These are phyloP conservation scores for Globisporangium parvum DNA, from an alignment of 352 stramenopile species.

Conservation along the genomic window DNA sequence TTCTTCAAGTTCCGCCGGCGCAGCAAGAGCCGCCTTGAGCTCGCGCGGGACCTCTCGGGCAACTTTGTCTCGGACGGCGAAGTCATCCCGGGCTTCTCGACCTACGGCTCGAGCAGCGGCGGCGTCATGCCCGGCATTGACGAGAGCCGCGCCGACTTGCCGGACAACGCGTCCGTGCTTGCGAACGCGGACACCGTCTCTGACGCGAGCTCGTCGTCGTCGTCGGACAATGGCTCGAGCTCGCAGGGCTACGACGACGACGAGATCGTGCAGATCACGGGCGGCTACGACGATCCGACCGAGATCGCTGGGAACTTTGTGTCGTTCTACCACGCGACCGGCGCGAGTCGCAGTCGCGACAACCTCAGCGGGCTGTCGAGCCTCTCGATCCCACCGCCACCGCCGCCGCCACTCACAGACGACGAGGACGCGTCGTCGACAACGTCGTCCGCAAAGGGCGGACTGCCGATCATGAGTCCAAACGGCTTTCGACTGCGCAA, in stretches of 20 bases:
- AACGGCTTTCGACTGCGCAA: slow-evolving; percentile 72
- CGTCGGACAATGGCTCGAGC: slow-evolving; percentile 52
- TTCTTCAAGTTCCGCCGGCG: slow-evolving; percentile 85
- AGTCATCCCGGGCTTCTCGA: slow-evolving; percentile 32
- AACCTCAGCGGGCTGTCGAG: slow-evolving; percentile 32
- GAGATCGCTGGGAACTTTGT: slow-evolving; percentile 72
- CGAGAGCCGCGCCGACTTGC: slow-evolving; percentile 40
- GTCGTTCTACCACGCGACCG: slow-evolving; percentile 68
- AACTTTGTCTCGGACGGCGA: slow-evolving; percentile 42
- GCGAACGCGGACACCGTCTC: slow-evolving; percentile 39
- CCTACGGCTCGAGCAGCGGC: slow-evolving; percentile 42
- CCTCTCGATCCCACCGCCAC: slow-evolving; percentile 59
- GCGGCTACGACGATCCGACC: slow-evolving; percentile 50
- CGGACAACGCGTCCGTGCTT: slow-evolving; percentile 36
- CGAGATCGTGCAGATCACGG: slow-evolving; percentile 54
- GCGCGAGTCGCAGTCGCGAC: slow-evolving; percentile 21
- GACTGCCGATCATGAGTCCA: slow-evolving; percentile 78
- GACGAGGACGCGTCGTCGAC: slow-evolving; percentile 59
- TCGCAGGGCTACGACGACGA: slow-evolving; percentile 61
- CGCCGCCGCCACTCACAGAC: slow-evolving; percentile 52
- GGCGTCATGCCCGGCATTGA: slow-evolving; percentile 69
- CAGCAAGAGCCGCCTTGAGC: slow-evolving; percentile 79
- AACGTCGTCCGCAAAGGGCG: slow-evolving; percentile 50
- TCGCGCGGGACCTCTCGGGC: slow-evolving; percentile 56
- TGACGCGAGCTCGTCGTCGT: slow-evolving; percentile 39